Base-by-base conservation (phyloP, 495 filamentous ascomycete species). In the Penicillium angulare region DNA sequence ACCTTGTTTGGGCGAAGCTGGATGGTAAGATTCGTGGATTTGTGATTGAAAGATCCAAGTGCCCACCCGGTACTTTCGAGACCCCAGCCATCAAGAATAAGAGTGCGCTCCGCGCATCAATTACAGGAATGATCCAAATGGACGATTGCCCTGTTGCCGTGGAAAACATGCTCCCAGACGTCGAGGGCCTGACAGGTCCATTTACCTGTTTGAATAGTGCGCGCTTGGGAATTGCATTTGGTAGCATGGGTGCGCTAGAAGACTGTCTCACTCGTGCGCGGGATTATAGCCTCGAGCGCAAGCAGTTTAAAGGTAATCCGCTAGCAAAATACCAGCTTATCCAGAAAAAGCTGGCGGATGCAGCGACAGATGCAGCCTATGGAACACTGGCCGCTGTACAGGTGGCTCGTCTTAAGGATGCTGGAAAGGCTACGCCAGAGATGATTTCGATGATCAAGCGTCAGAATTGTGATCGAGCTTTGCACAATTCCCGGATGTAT, bases 401-500 rank as follows among this genome's bases (percentile, higher is more conserved):
- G 67, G 92, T 97, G 35, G 93, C 92, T 33, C 74, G 95, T 52
- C 79, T 98, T 13, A 97, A 96, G 77, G 93, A 97, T 63, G 81
- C 88, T 61, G 91, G 92, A 13, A 86, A 89, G 68, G 79, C 80
- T 20, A 84, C 88, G 2, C 92, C 93, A 7, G 95, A 98, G 72
- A 97, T 97, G 95, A 95, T 98, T 60, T 92, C 87, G 33, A 95
- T 98, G 90, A 85, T 97, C 61, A 98, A 98, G 77, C 79, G 93
- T 55, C 92, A 97, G 75, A 98, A 98, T 67, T 97, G 95, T 73
- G 93, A 98, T 68, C 79, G 87, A 31, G 92, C 93, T 13, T 72
- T 98, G 58, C 71, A 81, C 10, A 89, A 92, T 61, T 83, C 92
- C 23, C 79, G 93, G 49, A 77, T 79, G 83, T 84, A 73, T 56